Base-by-base conservation (phyloP, 768 basidiomycete species). In the Podaxis sp. region DNA sequence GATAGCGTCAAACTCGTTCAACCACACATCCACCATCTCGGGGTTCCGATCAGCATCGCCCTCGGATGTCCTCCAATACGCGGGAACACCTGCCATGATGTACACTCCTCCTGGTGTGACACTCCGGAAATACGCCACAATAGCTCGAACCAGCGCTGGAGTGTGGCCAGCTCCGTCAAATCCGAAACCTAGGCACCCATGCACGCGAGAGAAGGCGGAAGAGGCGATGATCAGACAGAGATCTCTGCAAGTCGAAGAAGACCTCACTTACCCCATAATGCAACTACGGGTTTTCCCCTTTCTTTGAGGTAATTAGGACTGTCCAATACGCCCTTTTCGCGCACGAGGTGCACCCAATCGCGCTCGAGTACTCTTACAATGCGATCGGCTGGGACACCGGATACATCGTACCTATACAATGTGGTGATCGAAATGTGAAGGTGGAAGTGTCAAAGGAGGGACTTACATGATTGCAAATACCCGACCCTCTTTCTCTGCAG, bases 391-490 rank as follows among this genome's bases (percentile, higher is more conserved):
- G 88, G 75, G n/a, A 93, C 86, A 19, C 90, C 89, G 8, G 90
- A 84, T 2, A 94, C 86, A 71, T 94, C 92, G 70, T 94, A 93
- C 91, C 92, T 93, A 62, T 42, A 39, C 56, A 51, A 22, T 12
- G 42, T 46, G 49, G 26, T 12, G 49, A 26, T 51, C 22, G 24
- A 26, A 51, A 51, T 28, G 49, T 28, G 48, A 63, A 48, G 24
- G 38, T 19, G 52, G 26, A 66, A 51, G n/a, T 2, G 30, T 36
- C 11, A 52, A 33, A 51, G 51, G 26, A 19, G 13, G 59, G 6
- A 58, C 90, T 68, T 64, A 92, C 93, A 95, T 95, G 65, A 93
- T 89, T 11, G 92, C 88, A 73, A 87, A 94, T 4, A 92, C 91
- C 52, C 93, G 77, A 1, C 89, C 91, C 68, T 93, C 89, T 53